A percentile compares a stretch with the other conserved stretches of the same genome.
Conservation (phyloP, 345 rosid species). For the Salix caprea region DNA sequence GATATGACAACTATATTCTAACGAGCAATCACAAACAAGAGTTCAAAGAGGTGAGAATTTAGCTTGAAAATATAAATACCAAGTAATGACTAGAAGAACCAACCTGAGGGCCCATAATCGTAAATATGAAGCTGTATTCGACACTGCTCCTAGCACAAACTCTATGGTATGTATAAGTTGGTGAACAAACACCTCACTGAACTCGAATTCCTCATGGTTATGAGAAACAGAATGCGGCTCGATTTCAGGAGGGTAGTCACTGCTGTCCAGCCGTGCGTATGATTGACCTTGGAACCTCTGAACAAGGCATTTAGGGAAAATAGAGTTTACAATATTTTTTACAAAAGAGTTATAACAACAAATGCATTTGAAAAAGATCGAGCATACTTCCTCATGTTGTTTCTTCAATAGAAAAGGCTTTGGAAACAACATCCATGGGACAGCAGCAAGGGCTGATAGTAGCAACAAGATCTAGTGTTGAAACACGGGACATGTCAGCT, state of each 20-base stretch:
- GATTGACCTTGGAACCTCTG: constrained; percentile 86
- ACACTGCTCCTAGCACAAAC: constrained; percentile 96
- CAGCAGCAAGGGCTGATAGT: constrained; percentile 75
- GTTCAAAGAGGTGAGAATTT: not conserved
- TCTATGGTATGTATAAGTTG: constrained; percentile 97
- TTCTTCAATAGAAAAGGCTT: constrained; percentile 92
- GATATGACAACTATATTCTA: not conserved
- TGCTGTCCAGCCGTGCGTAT: constrained; percentile 50
- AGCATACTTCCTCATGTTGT: constrained; percentile 69
- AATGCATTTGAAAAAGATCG: not conserved
- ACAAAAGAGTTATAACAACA: not conserved
- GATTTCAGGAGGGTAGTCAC: constrained; percentile 62
- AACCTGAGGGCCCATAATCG: constrained; percentile 98
- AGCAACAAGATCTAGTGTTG: constrained; percentile 14
- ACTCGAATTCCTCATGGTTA: constrained; percentile 84
- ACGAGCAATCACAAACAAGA: not conserved
- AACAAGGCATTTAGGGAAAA: constrained; percentile 14
- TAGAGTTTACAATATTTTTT: not conserved
- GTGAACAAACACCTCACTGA: constrained; percentile 92
- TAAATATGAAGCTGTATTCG: constrained; percentile 96
- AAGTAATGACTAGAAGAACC: constrained; percentile 1
- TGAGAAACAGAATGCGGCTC: constrained; percentile 53
- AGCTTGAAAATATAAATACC: not conserved
- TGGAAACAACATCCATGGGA: constrained; percentile 96
- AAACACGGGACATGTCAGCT: constrained; percentile 3